Base-by-base conservation (phyloP, 1,284 basidiomycete species). In the Ustilago loliicola region DNA sequence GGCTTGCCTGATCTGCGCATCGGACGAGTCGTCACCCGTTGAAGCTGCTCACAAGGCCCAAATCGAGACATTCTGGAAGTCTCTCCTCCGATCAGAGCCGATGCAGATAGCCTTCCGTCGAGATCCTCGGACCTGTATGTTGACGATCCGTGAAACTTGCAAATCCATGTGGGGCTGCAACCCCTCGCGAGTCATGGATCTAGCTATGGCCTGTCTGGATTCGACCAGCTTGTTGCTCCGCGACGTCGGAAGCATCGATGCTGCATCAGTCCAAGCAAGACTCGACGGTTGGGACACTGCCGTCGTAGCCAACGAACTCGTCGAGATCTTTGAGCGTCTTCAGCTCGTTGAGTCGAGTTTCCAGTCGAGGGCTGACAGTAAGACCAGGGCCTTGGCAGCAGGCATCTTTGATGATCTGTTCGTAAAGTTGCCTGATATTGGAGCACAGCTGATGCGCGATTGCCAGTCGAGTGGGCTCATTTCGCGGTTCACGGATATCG, bases 331-430 rank as follows among this genome's bases (percentile, higher is more conserved):
- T 48, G 76, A 75, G 32, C 63, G 72, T 2, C 62, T 78, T 36
- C 72, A 74, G 65, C 50, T 66, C 15, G 68, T 71, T 40, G 76
- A 78, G 53, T 62, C 72, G 9, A 78, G 72, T 48, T 74, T 77
- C 38, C 73, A 78, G 57, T 54, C 78, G n/a, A 72, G 77, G 25
- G 69, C 69, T 17, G 77, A 80, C 21, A 68, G 72, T 38, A 76
- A 69, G 71, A 72, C 66, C 47, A 72, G 59, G 30, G 53, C 72
- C 2, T 38, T 80, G 32, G 78, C 75, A 7, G 50, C 66, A 13
- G 75, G 61, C 9, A 65, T 74, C 61, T 80, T 72, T 52, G 62
- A 71, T 55, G 72, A 71, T 30, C 55, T 75, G 11, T 79, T 79
- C 34, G 51, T 79, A 2, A 32, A 42, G 4, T 47, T 69, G 63